Conservation (phyloP, 441 rosid genomes). For the Dalechampia spathulata region DNA sequence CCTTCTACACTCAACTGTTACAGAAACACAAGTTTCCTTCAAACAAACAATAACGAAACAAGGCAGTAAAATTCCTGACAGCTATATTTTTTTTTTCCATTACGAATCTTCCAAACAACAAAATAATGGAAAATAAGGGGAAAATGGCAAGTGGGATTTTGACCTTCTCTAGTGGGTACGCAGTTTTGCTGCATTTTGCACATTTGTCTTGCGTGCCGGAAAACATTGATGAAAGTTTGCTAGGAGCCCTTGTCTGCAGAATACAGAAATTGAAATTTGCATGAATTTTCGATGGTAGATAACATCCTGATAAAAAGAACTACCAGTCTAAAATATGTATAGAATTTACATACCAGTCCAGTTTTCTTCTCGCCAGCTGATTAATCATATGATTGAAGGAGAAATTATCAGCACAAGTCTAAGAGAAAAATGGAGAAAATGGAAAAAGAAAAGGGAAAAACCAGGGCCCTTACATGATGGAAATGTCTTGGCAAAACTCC, state of each 20-base stretch:
- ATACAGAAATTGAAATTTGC: too few species aligned
- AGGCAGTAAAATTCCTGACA: too few species aligned
- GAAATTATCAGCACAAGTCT: neutral
- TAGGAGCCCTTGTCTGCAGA: conserved; percentile 68
- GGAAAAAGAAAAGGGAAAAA: neutral
- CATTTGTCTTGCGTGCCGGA: conserved; percentile 92
- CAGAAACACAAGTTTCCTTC: too few species aligned
- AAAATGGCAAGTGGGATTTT: too few species aligned
- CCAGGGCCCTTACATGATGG: conserved; percentile 36
- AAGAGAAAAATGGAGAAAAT: neutral
- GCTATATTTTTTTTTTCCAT: too few species aligned
- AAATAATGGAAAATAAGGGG: too few species aligned
- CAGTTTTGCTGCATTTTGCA: conserved; percentile 72
- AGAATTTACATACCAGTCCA: conserved; percentile 37
- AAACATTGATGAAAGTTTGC: conserved; percentile 69
- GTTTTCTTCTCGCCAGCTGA: conserved; percentile 43
- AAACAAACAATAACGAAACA: too few species aligned
- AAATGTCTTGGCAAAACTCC: conserved; percentile 71
- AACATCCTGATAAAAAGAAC: neutral
- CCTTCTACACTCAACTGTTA: conserved; percentile 82
- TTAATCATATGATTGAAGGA: conserved; percentile 8
- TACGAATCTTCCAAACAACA: too few species aligned
- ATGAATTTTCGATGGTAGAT: neutral
- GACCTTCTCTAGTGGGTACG: conserved; percentile 76
- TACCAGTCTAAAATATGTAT: too few species aligned